Base-by-base conservation (phyloP, 208 protist species). In the Leishmania martiniquensis region DNA sequence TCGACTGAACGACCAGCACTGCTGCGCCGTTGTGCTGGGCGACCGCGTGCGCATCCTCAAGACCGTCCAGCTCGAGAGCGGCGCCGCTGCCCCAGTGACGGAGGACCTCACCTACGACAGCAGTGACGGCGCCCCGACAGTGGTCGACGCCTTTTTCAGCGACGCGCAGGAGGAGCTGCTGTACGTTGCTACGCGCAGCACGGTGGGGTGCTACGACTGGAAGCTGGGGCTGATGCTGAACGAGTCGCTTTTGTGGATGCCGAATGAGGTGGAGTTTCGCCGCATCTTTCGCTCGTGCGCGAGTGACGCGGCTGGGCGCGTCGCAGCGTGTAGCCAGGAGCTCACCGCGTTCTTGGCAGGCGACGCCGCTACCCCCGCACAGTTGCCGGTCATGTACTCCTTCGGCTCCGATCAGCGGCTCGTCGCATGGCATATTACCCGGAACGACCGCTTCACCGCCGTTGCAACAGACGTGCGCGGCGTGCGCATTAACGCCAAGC, bases 101-200 rank as follows among this genome's bases (percentile, higher is more conserved):
- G 87, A 86, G 62, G 91, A 97, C 68, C 69, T 97, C 1, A 83
- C 94, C 59, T 94, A 91, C 84, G 88, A 94, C 80, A 89, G 76
- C 73, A 80, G 85, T 9, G 88, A 93, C 42, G 91, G 88, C 42
- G 76, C 81, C 68, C 76, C 85, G 51, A 94, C 89, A 0, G 87
- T 97, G 13, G 54, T 97, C 68, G 93, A 97, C 81, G 88, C 84
- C 57, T 88, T 88, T 69, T 97, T 97, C 80, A 97, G 93, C 78
- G 87, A 95, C 55, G 83, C 91, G 60, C 77, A 91, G 34, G 87
- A 90, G 81, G 93, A 93, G 63, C 71, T 93, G 37, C 32, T 97
- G 54, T 95, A 90, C 82, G 94, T 97, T 75, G 89, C 89, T 15
- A 91, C 88, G 25, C 83, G 85, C 62, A 85, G 80, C 80, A 85